Evolutionary conservation across 179 eudicot species (phyloP), one percentile per base, ranked within the genome.

Genomic region (Beta corolliflora): DNA sequence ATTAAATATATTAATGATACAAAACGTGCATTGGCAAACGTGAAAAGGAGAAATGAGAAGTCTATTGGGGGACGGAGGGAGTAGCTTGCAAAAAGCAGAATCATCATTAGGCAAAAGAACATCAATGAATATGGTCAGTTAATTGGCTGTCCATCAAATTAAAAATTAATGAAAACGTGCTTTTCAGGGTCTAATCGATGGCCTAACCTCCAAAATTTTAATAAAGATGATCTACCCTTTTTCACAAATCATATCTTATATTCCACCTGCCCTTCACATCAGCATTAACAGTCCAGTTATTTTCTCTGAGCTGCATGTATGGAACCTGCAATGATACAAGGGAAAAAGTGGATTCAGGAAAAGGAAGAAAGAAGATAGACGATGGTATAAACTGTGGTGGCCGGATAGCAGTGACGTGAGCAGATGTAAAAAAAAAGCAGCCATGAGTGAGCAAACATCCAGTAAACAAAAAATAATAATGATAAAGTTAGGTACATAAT

Each of bases 251-350:
- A 83, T 92, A 94, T 86, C 93, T 90, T 80, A 93, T 85, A 76
- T 90, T 94, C 96, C 98, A 94, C 84, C 75, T 86, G 78, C 94
- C 91, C 50, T 92, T 90, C 3, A 78, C 74, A 77, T 94, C 91
- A 23, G 91, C 86, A 81, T 92, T 94, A 48, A 94, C 61, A 0
- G 92, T 88, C 98, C 98, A 94, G 80, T 93, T 94, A 73, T 93
- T 94, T 88, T 94, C 98, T 82, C 91, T 89, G 77, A 93, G 59
- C 88, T 94, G 96, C 81, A 94, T 31, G 83, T 94, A 93, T 1
- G 98, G 90, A 64, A 93, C 74, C 97, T 94, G 94, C 72, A 81
- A 80, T 31, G 61, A 75, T 75, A 77, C 21, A 14, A 78, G 67
- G 80, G 48, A 41, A 55, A 67, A 77, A 75, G 21, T 68, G 7